Evolutionary conservation across 805 yeast genomes (phyloP).

Genomic region (Candida tallmaniae): DNA sequence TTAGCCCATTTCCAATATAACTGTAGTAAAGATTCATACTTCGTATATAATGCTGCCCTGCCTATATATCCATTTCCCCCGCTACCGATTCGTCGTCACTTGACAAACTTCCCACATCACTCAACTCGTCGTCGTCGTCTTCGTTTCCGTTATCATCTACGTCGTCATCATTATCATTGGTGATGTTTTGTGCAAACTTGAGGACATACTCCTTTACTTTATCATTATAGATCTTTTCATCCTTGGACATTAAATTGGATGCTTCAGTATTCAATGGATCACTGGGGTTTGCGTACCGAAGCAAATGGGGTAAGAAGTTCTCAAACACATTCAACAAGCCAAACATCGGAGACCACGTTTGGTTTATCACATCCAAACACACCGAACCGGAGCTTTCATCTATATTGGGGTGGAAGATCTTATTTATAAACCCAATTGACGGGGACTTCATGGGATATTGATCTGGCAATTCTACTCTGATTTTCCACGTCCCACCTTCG

Average conservation of each 20-base stretch:
- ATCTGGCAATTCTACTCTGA: conserved; percentile 91
- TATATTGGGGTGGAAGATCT: conserved; percentile 91
- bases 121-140: conserved; percentile 38
- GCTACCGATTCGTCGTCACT: conserved; percentile 39
- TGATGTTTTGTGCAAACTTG: conserved; percentile 46
- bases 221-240: conserved; percentile 59
- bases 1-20: too few relatives aligned
- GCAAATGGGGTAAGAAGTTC: conserved; percentile 84
- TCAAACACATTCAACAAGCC: conserved; percentile 89
- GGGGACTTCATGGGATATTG: conserved; percentile 96
- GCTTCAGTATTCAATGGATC: conserved; percentile 95
- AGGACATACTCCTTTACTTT: conserved; percentile 71
- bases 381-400: conserved; percentile 90
- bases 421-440: conserved; percentile 88
- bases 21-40: too few relatives aligned
- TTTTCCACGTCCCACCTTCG: conserved; percentile 84
- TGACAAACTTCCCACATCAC: conserved; percentile 47
- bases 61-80: conserved; percentile 10
- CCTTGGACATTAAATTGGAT: conserved; percentile 68
- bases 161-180: conserved; percentile 38
- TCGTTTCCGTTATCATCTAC: conserved; percentile 31
- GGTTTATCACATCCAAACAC: conserved; percentile 93
- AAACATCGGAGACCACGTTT: conserved; percentile 98
- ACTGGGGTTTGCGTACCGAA: conserved; percentile 88
- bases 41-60: too few relatives aligned